A percentile compares a stretch with the other conserved stretches of the same genome.
Conservation (phyloP, 2,329 filamentous ascomycete genomes). For the Cordyceps javanica region DNA sequence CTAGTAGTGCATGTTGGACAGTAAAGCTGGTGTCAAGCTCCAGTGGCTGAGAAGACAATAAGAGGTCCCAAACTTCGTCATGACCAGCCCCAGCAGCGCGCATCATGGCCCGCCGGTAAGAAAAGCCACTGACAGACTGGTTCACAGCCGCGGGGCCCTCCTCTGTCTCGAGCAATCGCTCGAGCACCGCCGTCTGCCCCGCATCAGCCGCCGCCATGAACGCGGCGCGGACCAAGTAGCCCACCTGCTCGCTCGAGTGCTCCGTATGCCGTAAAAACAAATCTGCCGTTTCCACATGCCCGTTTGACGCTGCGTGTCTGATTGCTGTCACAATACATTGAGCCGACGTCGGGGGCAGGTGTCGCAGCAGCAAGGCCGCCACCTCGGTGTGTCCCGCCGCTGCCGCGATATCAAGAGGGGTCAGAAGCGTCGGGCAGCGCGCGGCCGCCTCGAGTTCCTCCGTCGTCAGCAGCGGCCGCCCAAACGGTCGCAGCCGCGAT, state of each 20-base stretch:
- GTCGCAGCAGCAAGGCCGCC: not conserved
- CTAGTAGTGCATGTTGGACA: not conserved
- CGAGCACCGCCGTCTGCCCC: not conserved
- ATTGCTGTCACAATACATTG: not conserved
- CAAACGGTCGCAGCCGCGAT: not conserved
- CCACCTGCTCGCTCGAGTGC: too few relatives aligned
- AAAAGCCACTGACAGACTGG: not conserved
- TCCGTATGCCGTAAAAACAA: not conserved
- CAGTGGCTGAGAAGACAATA: not conserved
- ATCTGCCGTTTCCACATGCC: not conserved
- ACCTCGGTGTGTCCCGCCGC: not conserved
- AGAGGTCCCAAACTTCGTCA: slow-evolving; percentile 2
- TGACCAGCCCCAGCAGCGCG: not conserved
- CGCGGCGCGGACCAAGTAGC: not conserved
- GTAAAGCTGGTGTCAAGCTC: not conserved
- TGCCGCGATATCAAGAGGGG: not conserved
- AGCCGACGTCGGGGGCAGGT: not conserved
- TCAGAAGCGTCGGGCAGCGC: fast-evolving
- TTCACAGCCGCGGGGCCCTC: not conserved
- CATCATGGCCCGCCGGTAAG: not conserved
- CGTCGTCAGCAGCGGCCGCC: not conserved
- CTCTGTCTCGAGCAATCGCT: not conserved
- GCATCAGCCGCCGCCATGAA: not conserved
- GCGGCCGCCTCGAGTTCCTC: not conserved
- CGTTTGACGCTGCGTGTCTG: fast-evolving